Evolutionary conservation across 2,329 filamentous ascomycete species (phyloP).

Genomic region (Hymenoscyphus occultus): DNA sequence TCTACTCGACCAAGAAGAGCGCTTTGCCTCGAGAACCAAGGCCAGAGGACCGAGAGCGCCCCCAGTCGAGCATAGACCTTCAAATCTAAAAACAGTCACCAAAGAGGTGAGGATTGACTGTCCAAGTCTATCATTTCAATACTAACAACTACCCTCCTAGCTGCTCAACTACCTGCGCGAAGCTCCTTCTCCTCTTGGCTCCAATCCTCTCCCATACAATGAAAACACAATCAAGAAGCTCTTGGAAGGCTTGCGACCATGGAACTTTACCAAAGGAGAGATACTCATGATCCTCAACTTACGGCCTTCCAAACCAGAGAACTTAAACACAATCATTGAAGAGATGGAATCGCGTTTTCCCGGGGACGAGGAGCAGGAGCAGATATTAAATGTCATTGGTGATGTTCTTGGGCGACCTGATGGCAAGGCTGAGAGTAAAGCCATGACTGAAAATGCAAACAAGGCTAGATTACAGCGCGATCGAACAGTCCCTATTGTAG

Average conservation of each 20-base stretch:
- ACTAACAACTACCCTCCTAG: constrained; percentile 38
- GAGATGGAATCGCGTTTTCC: constrained; percentile 60
- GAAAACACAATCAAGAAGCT: constrained; percentile 51
- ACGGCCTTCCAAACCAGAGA: constrained; percentile 54
- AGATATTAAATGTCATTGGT: constrained; percentile 54
- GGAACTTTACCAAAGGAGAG: constrained; percentile 65
- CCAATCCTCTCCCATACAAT: constrained; percentile 43
- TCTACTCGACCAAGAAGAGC: constrained; percentile 53
- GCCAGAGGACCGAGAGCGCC: constrained; percentile 9
- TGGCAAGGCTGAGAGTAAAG: constrained; percentile 30
- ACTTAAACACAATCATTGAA: constrained; percentile 62
- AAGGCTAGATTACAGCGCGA: constrained; percentile 16
- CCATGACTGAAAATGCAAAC: constrained; percentile 30
- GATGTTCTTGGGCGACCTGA: constrained; percentile 51
- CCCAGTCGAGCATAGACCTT: constrained; percentile 40
- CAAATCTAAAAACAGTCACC: constrained; percentile 59
- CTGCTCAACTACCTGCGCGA: constrained; percentile 59
- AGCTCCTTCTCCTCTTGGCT: constrained; percentile 51
- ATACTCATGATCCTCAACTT: constrained; percentile 67
- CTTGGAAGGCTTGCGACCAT: constrained; percentile 53
- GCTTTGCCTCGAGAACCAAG: constrained; percentile 37
- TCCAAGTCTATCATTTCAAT: not conserved
- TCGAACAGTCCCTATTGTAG: not conserved
- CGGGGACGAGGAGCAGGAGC: constrained; percentile 53
- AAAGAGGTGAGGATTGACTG: constrained; percentile 54